These are phyloP conservation scores for Hericium coralloides DNA, from an alignment of 768 basidiomycete species.

Conservation along the genomic window DNA sequence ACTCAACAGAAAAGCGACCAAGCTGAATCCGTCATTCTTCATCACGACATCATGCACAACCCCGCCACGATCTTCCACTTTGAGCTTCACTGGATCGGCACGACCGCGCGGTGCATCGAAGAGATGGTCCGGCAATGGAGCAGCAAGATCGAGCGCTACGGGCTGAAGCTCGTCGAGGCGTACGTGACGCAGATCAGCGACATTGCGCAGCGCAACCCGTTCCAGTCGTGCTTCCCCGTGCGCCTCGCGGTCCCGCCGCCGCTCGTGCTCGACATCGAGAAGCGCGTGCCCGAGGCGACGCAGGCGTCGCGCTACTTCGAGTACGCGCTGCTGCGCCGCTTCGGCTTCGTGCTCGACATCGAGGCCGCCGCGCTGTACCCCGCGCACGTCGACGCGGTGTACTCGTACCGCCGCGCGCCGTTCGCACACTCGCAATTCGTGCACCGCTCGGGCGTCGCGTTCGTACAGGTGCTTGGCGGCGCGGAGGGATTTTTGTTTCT, in stretches of 20 bases:
- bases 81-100: constrained; percentile 95
- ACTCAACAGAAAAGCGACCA: constrained; percentile 66
- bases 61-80: constrained; percentile 94
- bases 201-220: constrained; percentile 77
- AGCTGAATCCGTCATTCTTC: constrained; percentile 80
- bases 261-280: constrained; percentile 53
- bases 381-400: constrained; percentile 73
- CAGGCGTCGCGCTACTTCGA: constrained; percentile 72
- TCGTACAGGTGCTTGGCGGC: constrained; percentile 81
- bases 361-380: constrained; percentile 75
- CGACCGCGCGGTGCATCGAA: constrained; percentile 86
- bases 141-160: constrained; percentile 78
- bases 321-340: constrained; percentile 63
- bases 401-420: constrained; percentile 77
- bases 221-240: constrained; percentile 85
- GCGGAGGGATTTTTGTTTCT: constrained; percentile 78
- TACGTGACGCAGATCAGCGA: constrained; percentile 90
- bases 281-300: constrained; percentile 57
- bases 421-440: constrained; percentile 87
- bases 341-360: constrained; percentile 78
- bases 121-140: constrained; percentile 79
- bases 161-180: constrained; percentile 86
- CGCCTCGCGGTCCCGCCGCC: constrained; percentile 73
- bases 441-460: constrained; percentile 82
- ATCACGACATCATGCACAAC: constrained; percentile 94